phyloP scores from a whole-genome alignment of 2,329 filamentous ascomycete genomes.

The Colletotrichum gloeosporioides region DNA sequence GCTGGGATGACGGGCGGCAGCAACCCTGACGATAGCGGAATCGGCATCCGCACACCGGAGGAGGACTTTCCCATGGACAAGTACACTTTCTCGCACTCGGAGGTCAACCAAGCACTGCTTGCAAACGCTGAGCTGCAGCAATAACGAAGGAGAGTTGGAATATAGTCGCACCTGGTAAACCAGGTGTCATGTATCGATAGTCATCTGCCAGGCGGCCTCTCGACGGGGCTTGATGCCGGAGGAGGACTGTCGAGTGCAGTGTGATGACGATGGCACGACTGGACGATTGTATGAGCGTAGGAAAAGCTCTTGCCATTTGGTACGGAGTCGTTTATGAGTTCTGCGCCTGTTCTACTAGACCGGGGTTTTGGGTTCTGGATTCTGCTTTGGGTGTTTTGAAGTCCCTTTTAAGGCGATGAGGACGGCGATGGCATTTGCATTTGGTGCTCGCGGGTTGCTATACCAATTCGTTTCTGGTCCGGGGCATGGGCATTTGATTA shows the following conservation, averaged over 20 bases:
- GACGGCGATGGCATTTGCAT: constrained; percentile 19
- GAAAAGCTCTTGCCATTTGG: constrained; percentile 9
- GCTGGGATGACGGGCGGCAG: constrained; percentile 48
- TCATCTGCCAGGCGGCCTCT: constrained; percentile 8
- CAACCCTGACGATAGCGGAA: constrained; percentile 71
- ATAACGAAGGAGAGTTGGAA: constrained; percentile 1
- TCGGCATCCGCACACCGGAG: constrained; percentile 72
- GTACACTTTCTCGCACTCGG: constrained; percentile 50
- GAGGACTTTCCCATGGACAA: constrained; percentile 69
- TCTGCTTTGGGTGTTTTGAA: constrained; percentile 10
- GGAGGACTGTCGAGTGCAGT: constrained; percentile 17
- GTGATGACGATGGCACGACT: constrained; percentile 24
- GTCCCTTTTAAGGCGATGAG: constrained; percentile 2
- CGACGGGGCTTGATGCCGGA: constrained; percentile 10
- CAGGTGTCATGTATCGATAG: constrained; percentile 17
- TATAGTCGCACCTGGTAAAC: constrained; percentile 14
- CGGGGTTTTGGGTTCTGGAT: constrained; percentile 7
- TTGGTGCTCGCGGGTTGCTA: constrained; percentile 14
- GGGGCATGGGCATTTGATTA: constrained; percentile 17
- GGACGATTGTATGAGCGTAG: constrained; percentile 25
- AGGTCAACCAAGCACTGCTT: constrained; percentile 38
- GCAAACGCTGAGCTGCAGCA: constrained; percentile 32
- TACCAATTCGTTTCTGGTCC: constrained; percentile 15
- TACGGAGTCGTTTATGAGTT: not conserved
- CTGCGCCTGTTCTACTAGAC: constrained; percentile 14